Evolutionary conservation across 305 asterid species (phyloP).

Genomic region (Rubia balearica): DNA sequence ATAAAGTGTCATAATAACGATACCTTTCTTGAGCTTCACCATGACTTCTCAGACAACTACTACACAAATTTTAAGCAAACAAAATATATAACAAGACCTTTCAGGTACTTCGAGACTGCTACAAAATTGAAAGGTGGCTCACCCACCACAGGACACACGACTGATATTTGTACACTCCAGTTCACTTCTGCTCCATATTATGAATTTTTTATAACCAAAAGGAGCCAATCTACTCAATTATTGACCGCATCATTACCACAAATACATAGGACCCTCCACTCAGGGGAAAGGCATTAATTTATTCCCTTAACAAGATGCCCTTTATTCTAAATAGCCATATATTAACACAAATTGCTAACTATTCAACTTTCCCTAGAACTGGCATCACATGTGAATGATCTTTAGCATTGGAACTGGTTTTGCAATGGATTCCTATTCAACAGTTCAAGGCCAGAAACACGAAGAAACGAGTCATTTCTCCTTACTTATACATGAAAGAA

Average conservation of each 20-base stretch:
- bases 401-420: not conserved
- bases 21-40: conserved; percentile 19
- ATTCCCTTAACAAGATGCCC: conserved; percentile 9
- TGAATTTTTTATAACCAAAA: not conserved
- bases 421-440: not conserved
- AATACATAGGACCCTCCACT: conserved; percentile 4
- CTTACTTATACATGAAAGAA: not conserved
- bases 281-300: not conserved
- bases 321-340: not conserved
- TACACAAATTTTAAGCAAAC: not conserved
- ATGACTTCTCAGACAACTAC: not conserved
- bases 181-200: not conserved
- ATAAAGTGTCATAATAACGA: not conserved
- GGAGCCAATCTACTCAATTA: not conserved
- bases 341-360: conserved; percentile 2
- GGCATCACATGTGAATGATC: not conserved
- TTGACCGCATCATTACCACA: not conserved
- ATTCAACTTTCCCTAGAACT: not conserved
- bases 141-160: not conserved
- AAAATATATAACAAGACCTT: not conserved
- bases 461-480: not conserved
- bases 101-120: not conserved
- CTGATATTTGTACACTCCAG: not conserved
- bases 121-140: not conserved
- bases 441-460: conserved; percentile 4